Evolutionary conservation across 1,139 yeast genomes (phyloP), one percentile per base, ranked within the genome.

Genomic region (Yamadazyma oceani): DNA sequence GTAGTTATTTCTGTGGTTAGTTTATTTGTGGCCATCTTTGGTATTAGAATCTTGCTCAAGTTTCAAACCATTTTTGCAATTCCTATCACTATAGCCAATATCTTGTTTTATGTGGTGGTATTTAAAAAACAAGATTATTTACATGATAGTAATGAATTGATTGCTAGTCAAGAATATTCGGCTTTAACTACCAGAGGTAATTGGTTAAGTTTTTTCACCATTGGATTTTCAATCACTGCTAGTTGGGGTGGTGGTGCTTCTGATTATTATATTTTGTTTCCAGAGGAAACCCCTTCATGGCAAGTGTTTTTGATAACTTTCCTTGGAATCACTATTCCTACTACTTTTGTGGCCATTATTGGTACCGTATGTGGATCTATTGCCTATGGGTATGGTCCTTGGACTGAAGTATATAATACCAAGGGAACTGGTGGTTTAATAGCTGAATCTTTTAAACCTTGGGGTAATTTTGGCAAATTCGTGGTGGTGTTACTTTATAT

Each of bases 221-320:
- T 87, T 34, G 73, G 84, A 26, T 86, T 85, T 54, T 83, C 96
- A 23, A 80, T 84, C 32, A 87, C 96, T 3, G 78, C 90, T 1
- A 86, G 96, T 1, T 89, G 96, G 96, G 94, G 95, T 26, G 84
- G 92, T 4, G 77, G 85, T 43, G 86, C 96, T 1, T 74, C 92
- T 0, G 97, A 89, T 60, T 89, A 88, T 58, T 86, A 85, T 57
- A 80, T 88, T 36, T 69, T 86, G 38, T 82, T 88, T 55, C 96
- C 96, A 0, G 95, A 86, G 53, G 66, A 69, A 30, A 77, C 88
- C 0, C 75, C 87, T 1, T 78, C 78, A 43, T 49, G 63, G 45
- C 74, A 73, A 46, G 69, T 83, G 1, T 85, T 81, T 51, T 22
- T 60, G 13, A 63, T 83, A 41, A 87, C 96, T 0, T 82, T 85